phyloP scores from a whole-genome alignment of 768 basidiomycete genomes.

The Aureoboletus auriporus region DNA sequence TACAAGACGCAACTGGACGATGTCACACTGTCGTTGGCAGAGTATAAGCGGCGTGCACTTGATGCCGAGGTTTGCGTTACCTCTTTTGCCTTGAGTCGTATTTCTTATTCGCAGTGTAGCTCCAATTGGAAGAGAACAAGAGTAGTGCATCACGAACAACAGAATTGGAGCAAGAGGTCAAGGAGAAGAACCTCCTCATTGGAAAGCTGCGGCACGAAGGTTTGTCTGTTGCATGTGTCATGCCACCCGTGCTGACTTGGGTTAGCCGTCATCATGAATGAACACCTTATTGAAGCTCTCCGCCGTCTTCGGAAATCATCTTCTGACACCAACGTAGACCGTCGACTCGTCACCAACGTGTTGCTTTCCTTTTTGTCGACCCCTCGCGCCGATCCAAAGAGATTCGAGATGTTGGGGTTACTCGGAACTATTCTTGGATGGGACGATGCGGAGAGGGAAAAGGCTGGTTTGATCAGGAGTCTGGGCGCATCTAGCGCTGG shows the following conservation, averaged over 20 bases:
- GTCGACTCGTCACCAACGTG: slow-evolving; percentile 91
- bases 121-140: slow-evolving; percentile 70
- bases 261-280: slow-evolving; percentile 91
- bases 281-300: slow-evolving; percentile 97
- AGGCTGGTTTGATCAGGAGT: slow-evolving; percentile 54
- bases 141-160: slow-evolving; percentile 62
- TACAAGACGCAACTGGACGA: slow-evolving; percentile 71
- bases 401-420: slow-evolving; percentile 93
- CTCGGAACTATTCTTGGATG: slow-evolving; percentile 89
- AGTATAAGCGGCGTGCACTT: slow-evolving; percentile 84
- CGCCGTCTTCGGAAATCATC: slow-evolving; percentile 85
- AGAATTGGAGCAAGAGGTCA: slow-evolving; percentile 83
- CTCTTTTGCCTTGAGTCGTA: background rate
- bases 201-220: slow-evolving; percentile 95
- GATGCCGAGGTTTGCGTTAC: slow-evolving; percentile 71
- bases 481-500: slow-evolving; percentile 39
- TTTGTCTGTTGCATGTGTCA: slow-evolving; percentile 29
- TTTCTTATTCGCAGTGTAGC: slow-evolving; percentile 36
- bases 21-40: slow-evolving; percentile 75
- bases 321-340: slow-evolving; percentile 84
- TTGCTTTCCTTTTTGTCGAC: slow-evolving; percentile 86
- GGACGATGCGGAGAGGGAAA: slow-evolving; percentile 88
- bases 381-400: slow-evolving; percentile 87
- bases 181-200: slow-evolving; percentile 94
- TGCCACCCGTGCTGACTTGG: slow-evolving; percentile 2